A percentile compares a stretch with the other conserved stretches of the same genome.
Conservation (phyloP, 306 rosid species). For the Acacia crassicarpa region DNA sequence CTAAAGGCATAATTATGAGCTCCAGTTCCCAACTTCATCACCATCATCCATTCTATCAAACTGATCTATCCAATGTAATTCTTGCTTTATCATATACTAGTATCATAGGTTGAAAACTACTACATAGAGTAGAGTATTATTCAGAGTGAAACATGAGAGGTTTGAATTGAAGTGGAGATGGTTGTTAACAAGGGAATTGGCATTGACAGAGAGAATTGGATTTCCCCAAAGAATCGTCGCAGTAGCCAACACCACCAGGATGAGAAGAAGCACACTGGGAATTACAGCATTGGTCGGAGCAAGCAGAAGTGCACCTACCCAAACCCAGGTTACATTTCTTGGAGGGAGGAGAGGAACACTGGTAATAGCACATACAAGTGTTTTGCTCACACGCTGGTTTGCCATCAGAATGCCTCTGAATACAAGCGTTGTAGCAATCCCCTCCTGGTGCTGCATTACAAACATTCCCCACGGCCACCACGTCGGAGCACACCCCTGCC, state of each 20-base stretch:
- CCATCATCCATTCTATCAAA: neutral
- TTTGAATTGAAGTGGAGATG: neutral
- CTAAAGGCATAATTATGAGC: neutral
- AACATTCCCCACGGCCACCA: neutral
- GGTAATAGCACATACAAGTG: neutral
- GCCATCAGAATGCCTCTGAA: neutral
- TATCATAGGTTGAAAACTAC: too few relatives aligned
- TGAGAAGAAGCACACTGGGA: neutral
- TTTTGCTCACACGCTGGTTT: neutral
- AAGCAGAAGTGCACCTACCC: neutral
- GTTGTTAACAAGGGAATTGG: neutral
- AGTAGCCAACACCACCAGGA: constrained; percentile 11
- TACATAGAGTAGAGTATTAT: too few relatives aligned
- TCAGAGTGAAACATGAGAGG: neutral
- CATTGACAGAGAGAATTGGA: neutral
- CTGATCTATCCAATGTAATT: neutral
- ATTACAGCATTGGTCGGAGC: neutral
- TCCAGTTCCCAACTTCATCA: neutral
- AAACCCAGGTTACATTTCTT: neutral
- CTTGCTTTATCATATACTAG: neutral
- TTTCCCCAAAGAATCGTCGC: neutral
- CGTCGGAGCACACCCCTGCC: neutral
- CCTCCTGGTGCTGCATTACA: neutral
- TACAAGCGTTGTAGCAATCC: neutral
- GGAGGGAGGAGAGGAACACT: neutral